A percentile compares a stretch with the other conserved stretches of the same genome.
Evolutionary conservation across 1,284 basidiomycete species (phyloP).

Genomic region (Sanghuangporus sanghuang): DNA sequence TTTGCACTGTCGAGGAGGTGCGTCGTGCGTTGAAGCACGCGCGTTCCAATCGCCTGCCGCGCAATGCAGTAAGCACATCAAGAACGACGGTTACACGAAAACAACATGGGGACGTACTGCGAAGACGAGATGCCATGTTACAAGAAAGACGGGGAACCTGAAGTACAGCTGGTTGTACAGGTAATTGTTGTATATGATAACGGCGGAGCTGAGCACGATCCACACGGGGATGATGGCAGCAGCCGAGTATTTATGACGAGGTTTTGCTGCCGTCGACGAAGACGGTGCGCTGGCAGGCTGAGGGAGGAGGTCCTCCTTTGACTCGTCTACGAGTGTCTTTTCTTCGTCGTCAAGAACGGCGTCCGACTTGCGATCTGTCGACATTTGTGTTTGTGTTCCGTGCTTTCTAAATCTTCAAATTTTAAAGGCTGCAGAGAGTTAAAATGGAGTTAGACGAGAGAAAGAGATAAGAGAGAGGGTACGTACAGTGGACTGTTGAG

Average conservation of each 20-base stretch:
- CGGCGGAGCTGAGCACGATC: constrained; percentile 86
- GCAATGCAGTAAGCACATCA: not conserved
- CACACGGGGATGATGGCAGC: constrained; percentile 77
- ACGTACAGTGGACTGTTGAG: constrained; percentile 1
- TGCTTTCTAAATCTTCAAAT: not conserved
- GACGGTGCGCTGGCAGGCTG: constrained; percentile 45
- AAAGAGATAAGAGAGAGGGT: not conserved
- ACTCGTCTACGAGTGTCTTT: constrained; percentile 21
- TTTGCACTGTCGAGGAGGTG: constrained; percentile 84
- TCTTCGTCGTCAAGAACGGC: not conserved
- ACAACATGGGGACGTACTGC: constrained; percentile 43
- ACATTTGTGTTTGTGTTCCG: not conserved
- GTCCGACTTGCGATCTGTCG: not conserved
- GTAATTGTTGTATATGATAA: constrained; percentile 98
- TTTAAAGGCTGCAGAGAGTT: not conserved
- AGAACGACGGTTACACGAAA: constrained; percentile 9
- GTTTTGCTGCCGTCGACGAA: constrained; percentile 31
- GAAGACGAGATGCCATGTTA: constrained; percentile 83
- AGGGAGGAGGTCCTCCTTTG: constrained; percentile 24
- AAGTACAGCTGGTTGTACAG: constrained; percentile 82
- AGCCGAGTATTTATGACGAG: constrained; percentile 51
- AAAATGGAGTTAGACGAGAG: not conserved
- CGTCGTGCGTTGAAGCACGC: constrained; percentile 85
- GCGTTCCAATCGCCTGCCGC: constrained; percentile 78
- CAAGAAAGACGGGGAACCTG: constrained; percentile 83